Evolutionary conservation across 176 grass and related monocot species (phyloP).

Genomic region (Alloteropsis semialata): DNA sequence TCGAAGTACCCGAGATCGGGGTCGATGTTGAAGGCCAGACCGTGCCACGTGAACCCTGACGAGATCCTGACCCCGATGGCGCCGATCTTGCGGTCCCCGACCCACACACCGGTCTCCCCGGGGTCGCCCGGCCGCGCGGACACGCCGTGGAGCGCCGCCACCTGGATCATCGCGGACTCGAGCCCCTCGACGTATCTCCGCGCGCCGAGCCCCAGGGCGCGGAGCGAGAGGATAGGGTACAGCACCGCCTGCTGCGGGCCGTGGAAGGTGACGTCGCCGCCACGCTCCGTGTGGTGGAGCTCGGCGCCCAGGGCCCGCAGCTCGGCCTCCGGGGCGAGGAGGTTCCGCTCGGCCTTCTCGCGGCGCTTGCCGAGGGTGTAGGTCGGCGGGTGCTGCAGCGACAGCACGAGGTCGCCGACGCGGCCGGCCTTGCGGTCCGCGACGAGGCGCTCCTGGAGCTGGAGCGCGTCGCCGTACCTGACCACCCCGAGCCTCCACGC

Average conservation of each 20-base stretch:
- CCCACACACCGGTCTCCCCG: slow-evolving; percentile 85
- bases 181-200: slow-evolving; percentile 86
- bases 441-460: slow-evolving; percentile 79
- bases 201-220: slow-evolving; percentile 61
- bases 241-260: slow-evolving; percentile 82
- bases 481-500: slow-evolving; percentile 63
- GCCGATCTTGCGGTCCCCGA: slow-evolving; percentile 85
- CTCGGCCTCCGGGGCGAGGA: slow-evolving; percentile 52
- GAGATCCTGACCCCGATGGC: slow-evolving; percentile 97
- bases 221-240: slow-evolving; percentile 72
- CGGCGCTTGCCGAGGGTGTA: slow-evolving; percentile 89
- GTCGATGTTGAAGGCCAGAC: slow-evolving; percentile 80
- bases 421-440: slow-evolving; percentile 58
- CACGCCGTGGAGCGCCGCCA: slow-evolving; percentile 67
- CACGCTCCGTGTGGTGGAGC: slow-evolving; percentile 73
- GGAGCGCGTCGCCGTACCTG: slow-evolving; percentile 75
- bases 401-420: slow-evolving; percentile 59
- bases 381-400: slow-evolving; percentile 84
- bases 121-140: slow-evolving; percentile 47
- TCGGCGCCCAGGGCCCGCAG: slow-evolving; percentile 69
- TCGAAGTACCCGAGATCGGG: slow-evolving; percentile 65
- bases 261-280: slow-evolving; percentile 92
- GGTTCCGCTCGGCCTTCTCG: slow-evolving; percentile 65
- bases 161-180: slow-evolving; percentile 78
- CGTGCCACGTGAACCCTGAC: slow-evolving; percentile 72